phyloP scores from a whole-genome alignment of 164 flowering plant genomes.

The Berberis vulgaris region DNA sequence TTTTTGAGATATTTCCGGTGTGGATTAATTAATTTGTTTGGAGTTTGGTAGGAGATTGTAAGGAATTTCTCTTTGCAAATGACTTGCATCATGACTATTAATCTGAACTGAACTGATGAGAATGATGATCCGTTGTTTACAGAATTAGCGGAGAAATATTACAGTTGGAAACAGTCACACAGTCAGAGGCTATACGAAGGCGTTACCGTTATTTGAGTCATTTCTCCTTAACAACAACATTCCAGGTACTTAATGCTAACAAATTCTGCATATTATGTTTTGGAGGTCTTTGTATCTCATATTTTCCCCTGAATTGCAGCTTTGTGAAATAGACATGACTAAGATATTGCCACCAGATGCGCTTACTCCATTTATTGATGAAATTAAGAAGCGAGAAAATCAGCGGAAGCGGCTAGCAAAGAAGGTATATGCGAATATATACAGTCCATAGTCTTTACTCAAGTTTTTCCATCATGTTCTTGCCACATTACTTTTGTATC shows the following conservation, averaged over 20 bases:
- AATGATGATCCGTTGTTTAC: slow-evolving; percentile 15
- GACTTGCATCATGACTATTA: no score
- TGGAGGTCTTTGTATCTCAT: not conserved
- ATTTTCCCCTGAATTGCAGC: slow-evolving; percentile 31
- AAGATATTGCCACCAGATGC: slow-evolving; percentile 55
- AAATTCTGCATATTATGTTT: not conserved
- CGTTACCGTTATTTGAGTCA: slow-evolving; percentile 89
- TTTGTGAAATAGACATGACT: slow-evolving; percentile 84
- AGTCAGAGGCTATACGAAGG: slow-evolving; percentile 77
- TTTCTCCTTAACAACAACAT: slow-evolving; percentile 81
- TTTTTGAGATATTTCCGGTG: no score
- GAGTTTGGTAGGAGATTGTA: no score
- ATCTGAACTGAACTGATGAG: no score
- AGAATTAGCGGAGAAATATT: slow-evolving; percentile 78
- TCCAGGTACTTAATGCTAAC: slow-evolving; percentile 43
- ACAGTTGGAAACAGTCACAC: slow-evolving; percentile 77
- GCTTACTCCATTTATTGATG: slow-evolving; percentile 75
- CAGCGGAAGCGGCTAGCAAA: slow-evolving; percentile 69
- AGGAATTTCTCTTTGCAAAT: no score
- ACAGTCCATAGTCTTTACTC: no score
- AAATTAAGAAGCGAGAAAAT: slow-evolving; percentile 81
- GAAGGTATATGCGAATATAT: slow-evolving; percentile 36
- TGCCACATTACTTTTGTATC: no score
- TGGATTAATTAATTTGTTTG: no score
- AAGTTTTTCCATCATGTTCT: no score